Base-by-base conservation (phyloP, 768 basidiomycete genomes). In the Lentinula sp. region DNA sequence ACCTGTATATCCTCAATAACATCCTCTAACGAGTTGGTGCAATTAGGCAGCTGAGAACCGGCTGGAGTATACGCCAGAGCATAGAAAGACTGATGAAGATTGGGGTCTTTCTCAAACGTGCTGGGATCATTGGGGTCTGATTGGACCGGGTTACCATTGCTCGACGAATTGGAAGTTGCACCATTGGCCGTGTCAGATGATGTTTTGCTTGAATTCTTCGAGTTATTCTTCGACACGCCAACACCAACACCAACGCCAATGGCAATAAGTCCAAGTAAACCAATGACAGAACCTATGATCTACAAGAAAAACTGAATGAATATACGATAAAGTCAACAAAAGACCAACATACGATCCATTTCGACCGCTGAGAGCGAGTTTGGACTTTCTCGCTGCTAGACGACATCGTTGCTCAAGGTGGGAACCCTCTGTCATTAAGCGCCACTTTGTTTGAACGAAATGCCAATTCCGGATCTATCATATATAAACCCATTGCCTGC, bases 31-130 rank as follows among this genome's bases (percentile, higher is more conserved):
- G 70, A 71, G 59, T 80, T 87, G 9, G 86, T 87, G 65, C 91
- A 93, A 37, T 81, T 69, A 0, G 91, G 91, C 23, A 86, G 70
- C 65, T 87, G 84, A n/a, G 87, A 84, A 43, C 85, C 85, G 18
- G 76, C 74, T 8, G 94, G 93, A 1, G 92, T 93, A 71, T 96
- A 96, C 0, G 94, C 94, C 23, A 96, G 68, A 4, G 90, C 94
- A 70, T 87, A 96, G 74, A 97, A 91, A 0, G 84, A 80, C 64
- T 89, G 84, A 63, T 86, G 80, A 54, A 96, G 74, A 34, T 79
- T 79, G 2, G 82, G 56, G 70, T 95, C 82, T 74, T 87, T 89
- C 18, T 73, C 71, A 72, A 95, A 97, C 16, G 80, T 79, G 71
- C 86, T 92, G 3, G 94, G 92, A 71, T 95, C 90, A 65, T 79